Percentiles rank a stretch among this genome's conserved stretches.
phyloP scores from a whole-genome alignment of 768 basidiomycete species.

The Boletales sp. region DNA sequence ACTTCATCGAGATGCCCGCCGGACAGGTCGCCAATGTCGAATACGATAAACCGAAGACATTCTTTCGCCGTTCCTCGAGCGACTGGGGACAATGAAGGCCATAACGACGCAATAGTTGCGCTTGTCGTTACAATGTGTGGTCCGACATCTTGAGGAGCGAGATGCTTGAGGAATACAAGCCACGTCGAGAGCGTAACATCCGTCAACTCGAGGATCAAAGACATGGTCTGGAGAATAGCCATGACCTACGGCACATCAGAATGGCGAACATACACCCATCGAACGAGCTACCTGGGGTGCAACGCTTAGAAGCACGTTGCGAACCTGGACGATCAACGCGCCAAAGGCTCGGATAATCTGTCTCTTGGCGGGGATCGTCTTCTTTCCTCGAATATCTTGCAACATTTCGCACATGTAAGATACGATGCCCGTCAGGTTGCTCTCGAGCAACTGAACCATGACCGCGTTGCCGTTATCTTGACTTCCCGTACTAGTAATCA shows the following conservation, averaged over 20 bases:
- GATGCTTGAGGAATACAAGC: constrained; percentile 67
- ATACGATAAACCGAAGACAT: constrained; percentile 68
- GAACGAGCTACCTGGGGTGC: constrained; percentile 73
- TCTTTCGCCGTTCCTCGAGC: constrained; percentile 52
- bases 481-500: constrained; percentile 22
- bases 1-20: constrained; percentile 66
- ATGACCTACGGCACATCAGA: constrained; percentile 61
- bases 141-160: constrained; percentile 68
- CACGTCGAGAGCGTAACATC: constrained; percentile 79
- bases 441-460: constrained; percentile 61
- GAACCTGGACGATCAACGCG: constrained; percentile 65
- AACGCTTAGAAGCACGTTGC: constrained; percentile 65
- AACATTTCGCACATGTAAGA: constrained; percentile 82
- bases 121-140: constrained; percentile 85
- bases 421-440: constrained; percentile 80
- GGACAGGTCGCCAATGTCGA: constrained; percentile 55
- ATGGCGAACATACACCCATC: constrained; percentile 1
- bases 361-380: constrained; percentile 61
- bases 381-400: constrained; percentile 80
- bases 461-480: constrained; percentile 32
- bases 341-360: constrained; percentile 80
- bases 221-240: constrained; percentile 90
- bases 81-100: constrained; percentile 57
- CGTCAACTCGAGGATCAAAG: constrained; percentile 70
- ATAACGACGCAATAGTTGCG: constrained; percentile 76